phyloP scores from a whole-genome alignment of 2,329 filamentous ascomycete genomes.

The Diplodia seriata region DNA sequence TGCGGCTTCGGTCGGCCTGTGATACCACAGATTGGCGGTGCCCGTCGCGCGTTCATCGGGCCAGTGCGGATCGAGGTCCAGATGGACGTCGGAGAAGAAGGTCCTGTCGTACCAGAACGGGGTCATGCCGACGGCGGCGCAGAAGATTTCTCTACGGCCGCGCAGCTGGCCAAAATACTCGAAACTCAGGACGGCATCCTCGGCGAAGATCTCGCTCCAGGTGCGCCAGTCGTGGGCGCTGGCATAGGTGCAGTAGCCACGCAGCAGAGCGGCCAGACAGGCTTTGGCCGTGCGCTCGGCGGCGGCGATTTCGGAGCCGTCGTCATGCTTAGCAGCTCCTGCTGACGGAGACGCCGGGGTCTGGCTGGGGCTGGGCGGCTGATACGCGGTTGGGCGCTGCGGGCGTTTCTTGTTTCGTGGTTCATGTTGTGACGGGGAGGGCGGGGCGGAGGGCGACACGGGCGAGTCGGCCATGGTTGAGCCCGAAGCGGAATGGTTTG shows the following conservation, averaged over 20 bases:
- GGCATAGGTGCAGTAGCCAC: conserved; percentile 8
- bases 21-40: conserved; percentile 13
- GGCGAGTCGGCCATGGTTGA: background rate
- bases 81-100: conserved; percentile 5
- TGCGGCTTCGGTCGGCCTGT: background rate
- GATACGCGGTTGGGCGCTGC: background rate
- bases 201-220: conserved; percentile 15
- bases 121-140: background rate
- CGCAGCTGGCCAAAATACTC: conserved; percentile 7
- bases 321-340: background rate
- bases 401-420: background rate
- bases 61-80: conserved; percentile 13
- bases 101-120: background rate
- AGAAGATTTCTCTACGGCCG: conserved; percentile 7
- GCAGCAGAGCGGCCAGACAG: conserved; percentile 10
- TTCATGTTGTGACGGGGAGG: background rate
- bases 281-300: conserved; percentile 1
- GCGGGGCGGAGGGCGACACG: background rate
- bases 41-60: conserved; percentile 2
- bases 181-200: conserved; percentile 23
- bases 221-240: background rate
- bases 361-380: conserved; percentile 8
- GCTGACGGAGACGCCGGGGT: background rate
- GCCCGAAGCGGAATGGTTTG: conserved; percentile 23
- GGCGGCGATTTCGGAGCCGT: conserved; percentile 7